These are phyloP conservation scores for Phylloporus arenicola DNA, from an alignment of 768 basidiomycete species.

Conservation along the genomic window DNA sequence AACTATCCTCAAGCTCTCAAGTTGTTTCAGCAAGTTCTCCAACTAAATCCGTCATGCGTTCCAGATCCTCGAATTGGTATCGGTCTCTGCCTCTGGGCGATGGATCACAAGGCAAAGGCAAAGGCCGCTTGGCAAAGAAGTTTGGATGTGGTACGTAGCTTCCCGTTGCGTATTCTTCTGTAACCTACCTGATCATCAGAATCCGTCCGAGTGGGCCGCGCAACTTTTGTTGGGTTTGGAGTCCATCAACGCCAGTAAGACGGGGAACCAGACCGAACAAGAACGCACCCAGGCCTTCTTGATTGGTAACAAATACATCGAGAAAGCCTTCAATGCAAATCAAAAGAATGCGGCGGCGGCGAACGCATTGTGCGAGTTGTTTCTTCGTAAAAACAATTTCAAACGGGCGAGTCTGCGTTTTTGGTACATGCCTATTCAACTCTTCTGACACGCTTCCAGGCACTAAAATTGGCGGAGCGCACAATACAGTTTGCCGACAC, in stretches of 20 bases:
- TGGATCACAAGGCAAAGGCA: conserved; percentile 79
- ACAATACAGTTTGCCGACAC: conserved; percentile 94
- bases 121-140: conserved; percentile 88
- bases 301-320: conserved; percentile 62
- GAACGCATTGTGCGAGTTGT: conserved; percentile 75
- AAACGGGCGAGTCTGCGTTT: conserved; percentile 43
- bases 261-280: conserved; percentile 53
- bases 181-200: conserved; percentile 36
- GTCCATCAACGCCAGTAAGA: conserved; percentile 80
- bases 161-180: background rate
- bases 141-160: conserved; percentile 67
- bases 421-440: background rate
- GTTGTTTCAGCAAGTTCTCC: conserved; percentile 79
- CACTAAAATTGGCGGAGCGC: conserved; percentile 89
- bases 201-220: conserved; percentile 74
- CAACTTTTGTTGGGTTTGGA: conserved; percentile 82
- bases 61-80: conserved; percentile 97
- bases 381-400: conserved; percentile 64
- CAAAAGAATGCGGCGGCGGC: conserved; percentile 77
- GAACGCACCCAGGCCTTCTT: conserved; percentile 59
- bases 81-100: conserved; percentile 87
- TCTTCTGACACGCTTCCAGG: conserved; percentile 36
- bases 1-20: conserved; percentile 76
- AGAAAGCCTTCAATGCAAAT: conserved; percentile 71
- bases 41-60: conserved; percentile 67